Evolutionary conservation across 805 yeast species (phyloP).

Genomic region (Hermanozyma aechmeae): DNA sequence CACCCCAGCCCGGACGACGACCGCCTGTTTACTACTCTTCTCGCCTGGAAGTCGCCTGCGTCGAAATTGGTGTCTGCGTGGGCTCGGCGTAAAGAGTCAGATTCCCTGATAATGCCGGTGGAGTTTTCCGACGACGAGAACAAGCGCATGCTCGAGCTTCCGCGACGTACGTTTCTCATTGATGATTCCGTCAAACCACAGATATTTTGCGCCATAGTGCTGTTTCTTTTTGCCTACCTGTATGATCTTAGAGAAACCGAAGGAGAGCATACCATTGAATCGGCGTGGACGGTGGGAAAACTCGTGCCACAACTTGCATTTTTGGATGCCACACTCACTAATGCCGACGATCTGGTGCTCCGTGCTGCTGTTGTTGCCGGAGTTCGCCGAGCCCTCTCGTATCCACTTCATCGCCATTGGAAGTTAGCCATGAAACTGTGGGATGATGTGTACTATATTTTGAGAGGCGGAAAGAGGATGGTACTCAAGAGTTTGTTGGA

Average conservation of each 20-base stretch:
- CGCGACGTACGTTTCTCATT: slow-evolving; percentile 51
- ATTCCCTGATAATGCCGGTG: slow-evolving; percentile 30
- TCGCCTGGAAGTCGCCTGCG: slow-evolving; percentile 46
- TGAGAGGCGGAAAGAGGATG: slow-evolving; percentile 62
- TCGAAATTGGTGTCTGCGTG: slow-evolving; percentile 36
- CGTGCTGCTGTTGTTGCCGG: slow-evolving; percentile 50
- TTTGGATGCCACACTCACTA: slow-evolving; percentile 49
- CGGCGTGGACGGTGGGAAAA: slow-evolving; percentile 92
- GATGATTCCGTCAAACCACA: slow-evolving; percentile 39
- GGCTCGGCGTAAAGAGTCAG: slow-evolving; percentile 31
- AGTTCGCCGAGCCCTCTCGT: slow-evolving; percentile 64
- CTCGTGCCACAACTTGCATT: slow-evolving; percentile 68
- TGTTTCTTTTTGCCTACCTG: slow-evolving; percentile 61
- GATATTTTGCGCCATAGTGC: slow-evolving; percentile 54
- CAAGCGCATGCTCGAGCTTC: slow-evolving; percentile 59
- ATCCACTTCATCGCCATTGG: slow-evolving; percentile 72
- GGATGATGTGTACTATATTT: slow-evolving; percentile 60
- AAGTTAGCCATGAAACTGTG: slow-evolving; percentile 52
- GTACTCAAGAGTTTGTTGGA: slow-evolving; percentile 53
- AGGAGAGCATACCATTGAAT: slow-evolving; percentile 68
- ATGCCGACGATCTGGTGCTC: slow-evolving; percentile 25
- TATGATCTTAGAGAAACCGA: slow-evolving; percentile 71
- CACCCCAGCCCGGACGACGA: slow-evolving; percentile 50
- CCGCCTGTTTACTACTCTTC: slow-evolving; percentile 30
- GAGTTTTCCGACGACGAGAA: slow-evolving; percentile 55